Conservation (phyloP, 352 stramenopile species). For the Thraustochytrium sp. region DNA sequence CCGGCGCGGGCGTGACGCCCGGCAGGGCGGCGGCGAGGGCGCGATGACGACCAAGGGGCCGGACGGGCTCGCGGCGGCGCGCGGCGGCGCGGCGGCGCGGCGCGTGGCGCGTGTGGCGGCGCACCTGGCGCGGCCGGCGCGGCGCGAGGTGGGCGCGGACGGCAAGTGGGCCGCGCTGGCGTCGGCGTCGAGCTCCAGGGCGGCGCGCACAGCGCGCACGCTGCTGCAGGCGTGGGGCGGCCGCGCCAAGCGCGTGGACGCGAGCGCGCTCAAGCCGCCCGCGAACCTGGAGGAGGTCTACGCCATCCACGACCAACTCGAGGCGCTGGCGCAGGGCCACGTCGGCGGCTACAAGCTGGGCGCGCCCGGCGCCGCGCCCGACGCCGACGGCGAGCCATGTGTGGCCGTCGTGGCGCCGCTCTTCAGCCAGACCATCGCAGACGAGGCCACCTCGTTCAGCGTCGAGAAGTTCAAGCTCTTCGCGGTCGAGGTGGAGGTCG, state of each 20-base stretch:
- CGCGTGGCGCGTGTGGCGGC: too few species aligned
- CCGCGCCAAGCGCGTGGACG: not conserved
- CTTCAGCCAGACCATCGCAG: not conserved
- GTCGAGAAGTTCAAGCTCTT: not conserved
- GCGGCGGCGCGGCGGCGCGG: too few species aligned
- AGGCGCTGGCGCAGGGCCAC: not conserved
- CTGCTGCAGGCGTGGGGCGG: not conserved
- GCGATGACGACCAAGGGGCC: too few species aligned
- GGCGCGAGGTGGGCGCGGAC: too few species aligned
- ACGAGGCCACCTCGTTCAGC: not conserved
- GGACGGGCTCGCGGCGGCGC: too few species aligned
- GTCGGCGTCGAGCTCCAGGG: too few species aligned
- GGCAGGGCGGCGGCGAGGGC: too few species aligned
- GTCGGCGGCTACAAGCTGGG: not conserved
- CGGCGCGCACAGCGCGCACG: too few species aligned
- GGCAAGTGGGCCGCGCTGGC: too few species aligned
- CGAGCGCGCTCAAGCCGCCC: not conserved
- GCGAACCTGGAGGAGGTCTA: not conserved
- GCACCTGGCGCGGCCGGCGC: too few species aligned
- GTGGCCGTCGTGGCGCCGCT: not conserved
- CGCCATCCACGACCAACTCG: not conserved
- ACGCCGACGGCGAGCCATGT: not conserved
- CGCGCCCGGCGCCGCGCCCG: not conserved
- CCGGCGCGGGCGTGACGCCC: too few species aligned
- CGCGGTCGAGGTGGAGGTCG: not conserved